phyloP scores from a whole-genome alignment of 371 early-diverging fungal species.

The Zychaea mexicana region DNA sequence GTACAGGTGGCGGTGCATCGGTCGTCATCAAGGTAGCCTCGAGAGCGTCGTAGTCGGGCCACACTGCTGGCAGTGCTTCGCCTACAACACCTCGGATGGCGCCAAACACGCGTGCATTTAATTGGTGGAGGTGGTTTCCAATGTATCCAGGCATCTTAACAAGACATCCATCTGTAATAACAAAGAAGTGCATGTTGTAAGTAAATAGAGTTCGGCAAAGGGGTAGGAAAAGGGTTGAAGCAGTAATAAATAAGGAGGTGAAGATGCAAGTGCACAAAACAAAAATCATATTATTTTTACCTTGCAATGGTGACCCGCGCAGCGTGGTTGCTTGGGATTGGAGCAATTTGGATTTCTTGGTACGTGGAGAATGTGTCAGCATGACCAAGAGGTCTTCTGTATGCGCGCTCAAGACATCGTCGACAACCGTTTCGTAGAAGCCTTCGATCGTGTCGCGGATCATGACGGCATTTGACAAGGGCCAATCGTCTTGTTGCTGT shows the following conservation, averaged over 20 bases:
- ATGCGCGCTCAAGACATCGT: constrained; percentile 30
- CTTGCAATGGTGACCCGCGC: constrained; percentile 1
- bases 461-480: constrained; percentile 7
- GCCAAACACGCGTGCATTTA: constrained; percentile 10
- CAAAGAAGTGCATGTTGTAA: neutral
- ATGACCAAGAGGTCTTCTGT: constrained; percentile 33
- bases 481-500: constrained; percentile 11
- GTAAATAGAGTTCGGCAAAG: neutral
- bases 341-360: neutral
- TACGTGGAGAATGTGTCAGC: constrained; percentile 26
- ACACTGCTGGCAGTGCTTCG: constrained; percentile 12
- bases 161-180: constrained; percentile 15
- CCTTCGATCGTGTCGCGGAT: constrained; percentile 20
- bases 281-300: neutral
- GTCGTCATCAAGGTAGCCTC: neutral
- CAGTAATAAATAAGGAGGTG: too few relatives aligned
- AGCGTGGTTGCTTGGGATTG: constrained; percentile 12
- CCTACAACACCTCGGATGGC: constrained; percentile 6
- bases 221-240: too few relatives aligned
- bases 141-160: constrained; percentile 19
- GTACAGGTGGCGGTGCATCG: constrained; percentile 2
- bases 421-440: constrained; percentile 34
- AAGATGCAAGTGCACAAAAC: neutral
- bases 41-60: constrained; percentile 9
- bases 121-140: constrained; percentile 21